Conservation (phyloP, 2,329 filamentous ascomycete species). For the Epichloe sylvatica region DNA sequence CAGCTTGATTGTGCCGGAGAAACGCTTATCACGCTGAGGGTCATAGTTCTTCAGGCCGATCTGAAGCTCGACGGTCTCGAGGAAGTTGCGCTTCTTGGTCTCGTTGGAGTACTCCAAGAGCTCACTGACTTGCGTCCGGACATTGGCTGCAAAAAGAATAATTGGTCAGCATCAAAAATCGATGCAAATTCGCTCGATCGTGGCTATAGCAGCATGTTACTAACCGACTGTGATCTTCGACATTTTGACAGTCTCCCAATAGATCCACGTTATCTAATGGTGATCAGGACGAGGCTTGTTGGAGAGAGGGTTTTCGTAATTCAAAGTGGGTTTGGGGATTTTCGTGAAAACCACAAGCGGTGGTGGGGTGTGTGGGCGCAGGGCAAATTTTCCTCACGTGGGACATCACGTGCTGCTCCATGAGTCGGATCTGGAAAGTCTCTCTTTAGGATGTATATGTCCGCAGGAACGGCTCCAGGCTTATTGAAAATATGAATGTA, state of each 20-base stretch:
- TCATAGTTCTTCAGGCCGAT: constrained; percentile 99
- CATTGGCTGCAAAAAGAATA: constrained; percentile 48
- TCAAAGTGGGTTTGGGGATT: constrained; percentile 8
- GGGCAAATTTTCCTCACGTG: constrained; percentile 25
- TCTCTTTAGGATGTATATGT: background rate
- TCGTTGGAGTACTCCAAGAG: constrained; percentile 88
- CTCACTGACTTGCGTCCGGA: constrained; percentile 85
- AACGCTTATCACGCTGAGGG: constrained; percentile 99
- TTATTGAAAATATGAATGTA: background rate
- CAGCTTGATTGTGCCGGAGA: constrained; percentile 97
- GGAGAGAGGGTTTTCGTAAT: constrained; percentile 6
- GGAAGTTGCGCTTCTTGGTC: constrained; percentile 97
- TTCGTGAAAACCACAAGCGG: constrained; percentile 8
- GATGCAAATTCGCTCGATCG: background rate
- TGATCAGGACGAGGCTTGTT: constrained; percentile 33
- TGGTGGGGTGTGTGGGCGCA: constrained; percentile 14
- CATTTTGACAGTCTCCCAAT: constrained; percentile 82
- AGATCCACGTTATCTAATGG: constrained; percentile 57
- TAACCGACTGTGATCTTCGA: constrained; percentile 72
- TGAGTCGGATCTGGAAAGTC: background rate
- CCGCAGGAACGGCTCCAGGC: background rate
- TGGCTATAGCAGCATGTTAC: constrained; percentile 8
- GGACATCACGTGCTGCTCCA: constrained; percentile 14
- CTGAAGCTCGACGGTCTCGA: constrained; percentile 83
- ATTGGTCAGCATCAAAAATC: constrained; percentile 16